phyloP scores from a whole-genome alignment of 208 protist species.

The Tetramitus jugosus region DNA sequence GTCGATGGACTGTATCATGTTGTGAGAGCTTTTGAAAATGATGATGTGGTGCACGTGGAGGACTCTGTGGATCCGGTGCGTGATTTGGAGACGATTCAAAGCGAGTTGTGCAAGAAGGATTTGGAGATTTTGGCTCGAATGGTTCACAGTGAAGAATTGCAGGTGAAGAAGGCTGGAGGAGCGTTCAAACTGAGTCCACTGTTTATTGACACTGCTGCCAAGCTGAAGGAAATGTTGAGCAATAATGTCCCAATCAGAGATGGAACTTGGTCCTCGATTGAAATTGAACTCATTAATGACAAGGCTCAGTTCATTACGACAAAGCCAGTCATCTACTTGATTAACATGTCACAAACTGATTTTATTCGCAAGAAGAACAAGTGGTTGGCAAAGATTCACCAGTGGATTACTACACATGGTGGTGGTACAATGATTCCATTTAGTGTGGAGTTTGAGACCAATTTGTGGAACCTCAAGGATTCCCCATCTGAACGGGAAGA shows the following conservation, averaged over 20 bases:
- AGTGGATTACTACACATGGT: slow-evolving; percentile 23
- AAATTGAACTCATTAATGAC: neutral
- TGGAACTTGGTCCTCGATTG: neutral
- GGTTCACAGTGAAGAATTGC: slow-evolving; percentile 45
- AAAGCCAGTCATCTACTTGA: neutral
- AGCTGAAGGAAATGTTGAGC: neutral
- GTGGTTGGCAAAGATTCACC: neutral
- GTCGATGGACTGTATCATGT: slow-evolving; percentile 97
- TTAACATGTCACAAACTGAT: neutral
- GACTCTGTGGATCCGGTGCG: slow-evolving; percentile 91
- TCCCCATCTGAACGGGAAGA: neutral
- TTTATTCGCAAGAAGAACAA: neutral
- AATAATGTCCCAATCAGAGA: too few relatives aligned
- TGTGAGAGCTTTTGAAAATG: slow-evolving; percentile 91
- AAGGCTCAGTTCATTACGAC: slow-evolving; percentile 5
- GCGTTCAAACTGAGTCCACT: too few relatives aligned
- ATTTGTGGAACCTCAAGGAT: neutral
- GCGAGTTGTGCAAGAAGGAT: slow-evolving; percentile 94
- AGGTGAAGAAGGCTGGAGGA: neutral
- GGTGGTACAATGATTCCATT: slow-evolving; percentile 33
- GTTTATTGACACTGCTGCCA: neutral
- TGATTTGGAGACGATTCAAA: slow-evolving; percentile 93
- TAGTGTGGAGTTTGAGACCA: neutral
- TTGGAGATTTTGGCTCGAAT: too few relatives aligned
- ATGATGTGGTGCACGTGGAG: slow-evolving; percentile 93